Percentiles rank a stretch among this genome's conserved stretches.
Evolutionary conservation across 495 filamentous ascomycete genomes (phyloP).

Genomic region (Echria macrotheca): DNA sequence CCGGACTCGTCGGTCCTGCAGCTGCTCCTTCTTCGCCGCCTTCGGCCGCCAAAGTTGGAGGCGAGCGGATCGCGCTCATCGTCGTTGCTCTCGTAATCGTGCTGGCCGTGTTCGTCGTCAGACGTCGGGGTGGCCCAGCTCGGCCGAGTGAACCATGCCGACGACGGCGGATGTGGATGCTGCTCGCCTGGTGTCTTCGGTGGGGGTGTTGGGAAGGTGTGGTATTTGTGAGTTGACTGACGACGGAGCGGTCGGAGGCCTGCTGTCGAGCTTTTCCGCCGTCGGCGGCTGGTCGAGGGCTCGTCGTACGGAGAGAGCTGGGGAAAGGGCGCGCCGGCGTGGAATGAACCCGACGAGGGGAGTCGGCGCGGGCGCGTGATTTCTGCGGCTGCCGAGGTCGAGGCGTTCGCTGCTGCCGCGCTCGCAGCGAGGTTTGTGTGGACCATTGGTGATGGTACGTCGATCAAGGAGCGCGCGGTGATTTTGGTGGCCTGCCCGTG

Average conservation of each 20-base stretch:
- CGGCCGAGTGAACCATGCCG: slow-evolving; percentile 3
- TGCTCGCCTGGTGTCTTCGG: slow-evolving; percentile 58
- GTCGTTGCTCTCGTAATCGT: too few species aligned
- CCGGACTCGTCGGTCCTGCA: neutral
- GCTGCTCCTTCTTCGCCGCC: slow-evolving; percentile 18
- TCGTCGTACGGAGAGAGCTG: slow-evolving; percentile 23
- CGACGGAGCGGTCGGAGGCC: slow-evolving; percentile 34
- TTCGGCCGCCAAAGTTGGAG: neutral
- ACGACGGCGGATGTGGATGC: slow-evolving; percentile 3
- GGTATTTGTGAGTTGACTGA: slow-evolving; percentile 75
- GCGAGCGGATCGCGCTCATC: neutral
- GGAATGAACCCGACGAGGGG: slow-evolving; percentile 39
- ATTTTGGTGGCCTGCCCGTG: neutral
- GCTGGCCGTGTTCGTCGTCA: slow-evolving; percentile 1
- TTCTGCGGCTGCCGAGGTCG: slow-evolving; percentile 17
- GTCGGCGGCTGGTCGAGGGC: slow-evolving; percentile 1
- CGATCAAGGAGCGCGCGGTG: neutral
- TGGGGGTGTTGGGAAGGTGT: slow-evolving; percentile 89
- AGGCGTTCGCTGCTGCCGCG: slow-evolving; percentile 21
- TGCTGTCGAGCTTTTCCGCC: slow-evolving; percentile 16
- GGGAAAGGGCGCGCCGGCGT: slow-evolving; percentile 44
- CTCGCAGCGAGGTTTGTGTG: slow-evolving; percentile 20
- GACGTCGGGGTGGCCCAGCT: neutral
- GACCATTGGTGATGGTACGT: slow-evolving; percentile 25
- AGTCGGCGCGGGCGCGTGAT: slow-evolving; percentile 18